phyloP scores from a whole-genome alignment of 2,329 filamentous ascomycete genomes.

The Thelonectria blattea region DNA sequence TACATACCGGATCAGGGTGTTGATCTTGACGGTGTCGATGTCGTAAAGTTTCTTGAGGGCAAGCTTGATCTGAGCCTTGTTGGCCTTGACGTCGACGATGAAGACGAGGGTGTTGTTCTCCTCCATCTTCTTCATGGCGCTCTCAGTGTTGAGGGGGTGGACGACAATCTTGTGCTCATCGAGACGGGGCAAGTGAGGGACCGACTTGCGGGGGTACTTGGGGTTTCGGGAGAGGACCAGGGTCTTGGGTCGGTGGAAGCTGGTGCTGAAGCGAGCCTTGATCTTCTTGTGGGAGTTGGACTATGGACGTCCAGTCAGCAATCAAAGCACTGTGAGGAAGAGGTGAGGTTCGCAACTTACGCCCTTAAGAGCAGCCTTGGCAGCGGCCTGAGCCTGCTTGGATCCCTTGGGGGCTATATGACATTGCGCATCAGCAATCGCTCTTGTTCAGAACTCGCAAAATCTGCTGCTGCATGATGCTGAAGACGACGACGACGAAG shows the following conservation, averaged over 20 bases:
- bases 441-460: constrained; percentile 75
- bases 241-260: constrained; percentile 98
- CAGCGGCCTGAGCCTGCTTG: constrained; percentile 92
- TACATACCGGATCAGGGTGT: constrained; percentile 93
- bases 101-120: constrained; percentile 99
- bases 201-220: constrained; percentile 96
- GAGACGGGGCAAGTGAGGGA: constrained; percentile 87
- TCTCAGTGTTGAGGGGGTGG: constrained; percentile 99
- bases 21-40: constrained; percentile 98
- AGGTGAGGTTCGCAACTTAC: constrained; percentile 64
- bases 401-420: constrained; percentile 66
- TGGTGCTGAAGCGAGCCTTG: constrained; percentile 91
- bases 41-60: constrained; percentile 99
- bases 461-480: constrained; percentile 76
- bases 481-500: constrained; percentile 33
- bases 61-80: constrained; percentile 99
- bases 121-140: constrained; percentile 99
- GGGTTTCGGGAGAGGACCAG: constrained; percentile 87
- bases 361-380: constrained; percentile 95
- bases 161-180: constrained; percentile 98
- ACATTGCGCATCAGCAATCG: constrained; percentile 73
- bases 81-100: constrained; percentile 95
- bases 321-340: not conserved
- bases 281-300: constrained; percentile 77
- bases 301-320: constrained; percentile 41